Evolutionary conservation across 768 basidiomycete species (phyloP).

Genomic region (Mycena metata): DNA sequence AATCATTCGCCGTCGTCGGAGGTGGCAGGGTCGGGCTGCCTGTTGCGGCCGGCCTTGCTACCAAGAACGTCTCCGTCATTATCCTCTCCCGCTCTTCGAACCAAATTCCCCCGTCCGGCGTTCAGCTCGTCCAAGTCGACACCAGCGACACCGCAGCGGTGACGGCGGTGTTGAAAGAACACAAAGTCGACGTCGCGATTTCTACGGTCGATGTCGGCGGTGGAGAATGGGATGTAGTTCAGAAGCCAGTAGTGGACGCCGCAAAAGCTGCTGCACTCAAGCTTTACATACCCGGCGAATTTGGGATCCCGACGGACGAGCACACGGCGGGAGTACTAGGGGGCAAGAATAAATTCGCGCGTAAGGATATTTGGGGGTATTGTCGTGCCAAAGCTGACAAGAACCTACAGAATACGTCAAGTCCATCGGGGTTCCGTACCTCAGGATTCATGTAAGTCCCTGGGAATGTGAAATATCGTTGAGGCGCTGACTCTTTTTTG

Average conservation of each 20-base stretch:
- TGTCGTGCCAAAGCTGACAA: background rate
- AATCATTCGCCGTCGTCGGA: no score
- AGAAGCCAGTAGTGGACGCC: constrained; percentile 43
- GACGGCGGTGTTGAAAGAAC: constrained; percentile 23
- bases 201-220: constrained; percentile 45
- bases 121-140: background rate
- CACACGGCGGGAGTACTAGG: constrained; percentile 43
- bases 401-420: background rate
- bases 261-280: constrained; percentile 53
- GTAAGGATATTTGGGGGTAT: constrained; percentile 7
- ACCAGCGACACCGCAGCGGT: background rate
- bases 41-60: no score
- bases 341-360: constrained; percentile 47
- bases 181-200: constrained; percentile 51
- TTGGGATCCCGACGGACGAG: constrained; percentile 37
- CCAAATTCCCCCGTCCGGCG: background rate
- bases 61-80: no score
- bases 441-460: background rate
- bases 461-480: background rate
- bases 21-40: no score
- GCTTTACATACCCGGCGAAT: constrained; percentile 55
- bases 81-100: background rate
- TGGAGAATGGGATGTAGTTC: background rate
- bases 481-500: background rate
- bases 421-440: background rate